Evolutionary conservation across 768 basidiomycete genomes (phyloP).

Genomic region (Serendipita indica): DNA sequence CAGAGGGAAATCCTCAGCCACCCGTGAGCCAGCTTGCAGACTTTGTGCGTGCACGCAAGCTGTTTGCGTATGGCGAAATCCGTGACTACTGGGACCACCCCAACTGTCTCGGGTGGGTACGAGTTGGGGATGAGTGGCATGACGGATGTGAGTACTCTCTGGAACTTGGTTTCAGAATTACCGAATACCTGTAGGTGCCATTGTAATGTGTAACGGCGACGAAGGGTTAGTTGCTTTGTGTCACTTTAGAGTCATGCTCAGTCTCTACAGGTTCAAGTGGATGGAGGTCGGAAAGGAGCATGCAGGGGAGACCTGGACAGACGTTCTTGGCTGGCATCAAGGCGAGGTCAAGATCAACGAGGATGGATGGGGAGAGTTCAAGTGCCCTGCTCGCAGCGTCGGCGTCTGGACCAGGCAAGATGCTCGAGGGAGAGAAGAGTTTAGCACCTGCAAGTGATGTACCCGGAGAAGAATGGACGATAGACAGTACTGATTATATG

Average conservation of each 20-base stretch:
- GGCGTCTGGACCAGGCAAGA: conserved; percentile 29
- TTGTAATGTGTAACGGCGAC: conserved; percentile 16
- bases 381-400: conserved; percentile 24
- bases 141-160: conserved; percentile 13
- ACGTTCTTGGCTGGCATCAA: conserved; percentile 31
- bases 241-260: neutral
- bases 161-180: neutral
- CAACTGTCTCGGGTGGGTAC: conserved; percentile 17
- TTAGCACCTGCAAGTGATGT: no score
- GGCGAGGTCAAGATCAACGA: conserved; percentile 30
- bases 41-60: conserved; percentile 14
- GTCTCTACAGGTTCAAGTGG: neutral
- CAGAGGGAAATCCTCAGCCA: conserved; percentile 12
- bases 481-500: no score
- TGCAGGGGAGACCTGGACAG: conserved; percentile 32
- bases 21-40: conserved; percentile 15
- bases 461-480: no score
- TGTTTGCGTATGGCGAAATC: conserved; percentile 16
- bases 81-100: conserved; percentile 16
- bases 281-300: conserved; percentile 20
- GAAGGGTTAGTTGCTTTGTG: conserved; percentile 12
- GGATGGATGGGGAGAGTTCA: conserved; percentile 33
- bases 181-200: conserved; percentile 9
- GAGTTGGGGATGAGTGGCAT: conserved; percentile 14
- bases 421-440: conserved; percentile 27